Evolutionary conservation across 2,329 filamentous ascomycete genomes (phyloP), one percentile per base, ranked within the genome.

Genomic region (Nemania sp.): DNA sequence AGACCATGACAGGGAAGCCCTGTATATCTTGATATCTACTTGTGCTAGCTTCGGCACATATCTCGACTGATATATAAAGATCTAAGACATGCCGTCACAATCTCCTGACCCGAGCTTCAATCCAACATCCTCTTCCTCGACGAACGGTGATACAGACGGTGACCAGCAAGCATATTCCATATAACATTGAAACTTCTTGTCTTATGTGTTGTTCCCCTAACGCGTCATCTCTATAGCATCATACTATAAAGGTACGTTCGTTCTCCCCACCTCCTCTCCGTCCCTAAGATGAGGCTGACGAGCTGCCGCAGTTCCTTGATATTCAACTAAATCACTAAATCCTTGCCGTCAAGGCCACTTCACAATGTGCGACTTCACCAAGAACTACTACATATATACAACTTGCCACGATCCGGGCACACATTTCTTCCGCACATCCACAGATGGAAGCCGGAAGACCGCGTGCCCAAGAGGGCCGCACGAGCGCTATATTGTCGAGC

Each of bases 341-440:
- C 11, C 49, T 13, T 61, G 8, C 20, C 55, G 29, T 55, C 56
- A 38, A 41, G 1, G 45, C 45, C 35, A 13, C 41, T 35, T 61
- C 55, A 66, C 69, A 67, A 88, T 89, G 87, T 89, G 87, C 77
- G 84, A 88, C 78, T 92, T 90, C 76, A 91, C 89, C 75, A 92
- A 91, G 75, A 92, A 92, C 80, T 93, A 90, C 79, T 93, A 92
- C 80, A 90, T 93, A 79, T 93, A 93, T 81, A 89, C 89, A 65
- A 85, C 87, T 51, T 93, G 91, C 76, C 80, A 85, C 64, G 89
- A 93, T 75, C 91, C 90, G 0, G 88, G 88, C 47, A 84, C 87
- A 18, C 91, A 93, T 78, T 93, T 92, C 79, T 90, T 92, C 78
- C 85, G 87, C 71, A 92, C 89, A 1, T 88, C 88, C 1, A 83